These are phyloP conservation scores for Tulasnella sp. DNA, from an alignment of 768 basidiomycete genomes.

Conservation along the genomic window DNA sequence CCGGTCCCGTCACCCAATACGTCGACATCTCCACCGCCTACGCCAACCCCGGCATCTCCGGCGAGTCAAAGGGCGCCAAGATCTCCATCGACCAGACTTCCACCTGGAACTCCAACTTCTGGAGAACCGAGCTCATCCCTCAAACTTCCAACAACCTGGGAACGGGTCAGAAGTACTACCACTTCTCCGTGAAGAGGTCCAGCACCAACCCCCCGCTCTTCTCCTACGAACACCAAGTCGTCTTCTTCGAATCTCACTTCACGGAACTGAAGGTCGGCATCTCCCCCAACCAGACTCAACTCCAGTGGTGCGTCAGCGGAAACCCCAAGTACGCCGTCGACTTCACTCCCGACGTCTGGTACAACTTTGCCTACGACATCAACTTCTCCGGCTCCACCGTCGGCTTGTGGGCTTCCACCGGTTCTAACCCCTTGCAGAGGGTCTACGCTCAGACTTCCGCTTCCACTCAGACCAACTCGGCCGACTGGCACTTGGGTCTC, in stretches of 20 bases:
- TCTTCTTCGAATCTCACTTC: slow-evolving; percentile 59
- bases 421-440: slow-evolving; percentile 52
- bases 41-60: slow-evolving; percentile 62
- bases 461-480: slow-evolving; percentile 51
- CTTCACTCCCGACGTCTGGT: slow-evolving; percentile 59
- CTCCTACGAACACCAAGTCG: slow-evolving; percentile 61
- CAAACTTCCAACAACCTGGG: slow-evolving; percentile 59
- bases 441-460: slow-evolving; percentile 56
- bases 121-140: slow-evolving; percentile 44
- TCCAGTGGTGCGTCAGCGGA: slow-evolving; percentile 58
- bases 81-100: slow-evolving; percentile 49
- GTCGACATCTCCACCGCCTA: slow-evolving; percentile 55
- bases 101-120: slow-evolving; percentile 26
- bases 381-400: slow-evolving; percentile 60
- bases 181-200: slow-evolving; percentile 59
- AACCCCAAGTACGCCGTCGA: slow-evolving; percentile 56
- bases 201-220: slow-evolving; percentile 53
- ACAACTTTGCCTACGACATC: slow-evolving; percentile 70
- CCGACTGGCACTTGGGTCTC: slow-evolving; percentile 55
- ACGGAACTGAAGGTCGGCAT: slow-evolving; percentile 67
- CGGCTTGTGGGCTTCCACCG: slow-evolving; percentile 62
- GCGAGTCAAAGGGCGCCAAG: slow-evolving; percentile 56
- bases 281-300: slow-evolving; percentile 52
- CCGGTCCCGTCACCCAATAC: slow-evolving; percentile 55
- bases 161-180: slow-evolving; percentile 61